Percentiles rank a stretch among this genome's conserved stretches.
Evolutionary conservation across 2,329 filamentous ascomycete genomes (phyloP).

Genomic region (Sclerotinia subarctica): DNA sequence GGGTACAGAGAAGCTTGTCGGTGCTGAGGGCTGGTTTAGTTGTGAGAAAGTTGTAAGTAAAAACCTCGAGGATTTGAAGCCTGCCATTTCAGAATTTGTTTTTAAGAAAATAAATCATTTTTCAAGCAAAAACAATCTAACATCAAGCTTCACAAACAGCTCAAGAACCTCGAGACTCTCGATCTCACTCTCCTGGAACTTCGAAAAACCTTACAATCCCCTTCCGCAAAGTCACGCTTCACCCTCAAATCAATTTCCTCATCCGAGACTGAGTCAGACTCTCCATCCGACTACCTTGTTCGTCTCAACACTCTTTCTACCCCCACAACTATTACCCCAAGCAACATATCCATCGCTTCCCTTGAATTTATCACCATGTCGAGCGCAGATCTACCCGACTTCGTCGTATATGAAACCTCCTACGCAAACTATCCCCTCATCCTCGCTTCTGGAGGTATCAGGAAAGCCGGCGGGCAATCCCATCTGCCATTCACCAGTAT

Average conservation of each 20-base stretch:
- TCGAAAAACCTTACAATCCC: conserved; percentile 38
- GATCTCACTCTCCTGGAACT: conserved; percentile 41
- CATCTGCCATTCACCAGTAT: conserved; percentile 38
- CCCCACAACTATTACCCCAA: conserved; percentile 24
- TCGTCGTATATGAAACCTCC: conserved; percentile 46
- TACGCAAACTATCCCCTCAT: conserved; percentile 47
- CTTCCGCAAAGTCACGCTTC: conserved; percentile 41
- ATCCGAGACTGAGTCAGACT: conserved; percentile 23
- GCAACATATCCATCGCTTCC: conserved; percentile 28
- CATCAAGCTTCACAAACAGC: conserved; percentile 27
- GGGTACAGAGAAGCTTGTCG: conserved; percentile 41
- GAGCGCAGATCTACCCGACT: conserved; percentile 42
- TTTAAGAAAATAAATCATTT: neutral
- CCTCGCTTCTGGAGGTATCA: conserved; percentile 43
- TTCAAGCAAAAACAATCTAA: conserved; percentile 32
- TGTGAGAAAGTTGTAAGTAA: conserved; percentile 43
- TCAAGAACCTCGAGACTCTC: conserved; percentile 32
- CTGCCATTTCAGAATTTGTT: neutral
- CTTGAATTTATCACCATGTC: conserved; percentile 39
- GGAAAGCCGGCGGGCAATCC: conserved; percentile 42
- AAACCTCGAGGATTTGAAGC: neutral
- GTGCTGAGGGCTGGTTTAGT: conserved; percentile 44
- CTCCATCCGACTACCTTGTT: conserved; percentile 39
- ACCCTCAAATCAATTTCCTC: conserved; percentile 38
- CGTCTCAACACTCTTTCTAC: conserved; percentile 34